A percentile compares a stretch with the other conserved stretches of the same genome.
phyloP scores from a whole-genome alignment of 495 filamentous ascomycete genomes.

The Aspergillus taichungensis region DNA sequence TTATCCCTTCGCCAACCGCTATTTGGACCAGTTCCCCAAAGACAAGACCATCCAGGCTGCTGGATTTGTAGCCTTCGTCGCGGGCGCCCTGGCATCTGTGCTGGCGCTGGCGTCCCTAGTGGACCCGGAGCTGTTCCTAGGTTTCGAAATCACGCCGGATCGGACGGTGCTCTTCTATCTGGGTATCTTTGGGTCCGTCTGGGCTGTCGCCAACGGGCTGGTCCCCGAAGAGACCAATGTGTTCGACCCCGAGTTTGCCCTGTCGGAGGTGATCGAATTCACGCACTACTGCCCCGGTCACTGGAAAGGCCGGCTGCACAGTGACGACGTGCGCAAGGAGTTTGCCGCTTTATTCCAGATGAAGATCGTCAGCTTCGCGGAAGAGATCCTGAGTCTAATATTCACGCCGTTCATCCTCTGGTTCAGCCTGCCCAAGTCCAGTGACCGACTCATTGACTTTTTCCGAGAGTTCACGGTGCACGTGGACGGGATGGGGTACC shows the following conservation, averaged over 20 bases:
- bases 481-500: slow-evolving; percentile 89
- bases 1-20: slow-evolving; percentile 82
- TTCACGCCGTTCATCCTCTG: slow-evolving; percentile 86
- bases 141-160: slow-evolving; percentile 80
- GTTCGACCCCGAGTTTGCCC: slow-evolving; percentile 83
- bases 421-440: slow-evolving; percentile 78
- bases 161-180: slow-evolving; percentile 80
- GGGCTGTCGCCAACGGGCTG: slow-evolving; percentile 68
- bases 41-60: slow-evolving; percentile 78
- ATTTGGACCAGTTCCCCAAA: slow-evolving; percentile 94
- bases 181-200: slow-evolving; percentile 63
- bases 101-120: slow-evolving; percentile 70
- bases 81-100: slow-evolving; percentile 76
- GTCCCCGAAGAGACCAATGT: slow-evolving; percentile 82
- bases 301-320: slow-evolving; percentile 85
- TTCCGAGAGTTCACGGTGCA: slow-evolving; percentile 96
- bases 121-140: slow-evolving; percentile 83
- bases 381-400: slow-evolving; percentile 86
- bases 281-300: slow-evolving; percentile 83
- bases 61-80: slow-evolving; percentile 76
- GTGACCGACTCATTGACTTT: slow-evolving; percentile 91
- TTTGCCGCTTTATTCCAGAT: slow-evolving; percentile 83
- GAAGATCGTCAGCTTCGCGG: slow-evolving; percentile 82
- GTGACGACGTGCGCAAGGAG: slow-evolving; percentile 72
- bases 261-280: slow-evolving; percentile 79